Conservation (phyloP, 2,329 filamentous ascomycete genomes). For the Aspergillus ustus region DNA sequence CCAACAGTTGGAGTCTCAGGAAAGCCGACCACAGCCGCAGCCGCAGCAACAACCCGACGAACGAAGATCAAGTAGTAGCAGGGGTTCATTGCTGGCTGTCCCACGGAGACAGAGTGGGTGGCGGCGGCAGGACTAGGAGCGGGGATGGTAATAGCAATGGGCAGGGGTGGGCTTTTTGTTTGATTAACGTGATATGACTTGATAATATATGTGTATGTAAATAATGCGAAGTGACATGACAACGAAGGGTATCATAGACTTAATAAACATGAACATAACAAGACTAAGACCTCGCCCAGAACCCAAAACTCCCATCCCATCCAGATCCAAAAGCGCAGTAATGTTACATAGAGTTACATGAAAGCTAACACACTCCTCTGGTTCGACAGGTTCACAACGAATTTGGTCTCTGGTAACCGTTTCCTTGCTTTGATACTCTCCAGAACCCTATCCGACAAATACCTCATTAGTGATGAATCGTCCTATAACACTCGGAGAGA, state of each 20-base stretch:
- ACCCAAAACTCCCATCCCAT: slow-evolving; percentile 6
- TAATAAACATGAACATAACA: slow-evolving; percentile 1
- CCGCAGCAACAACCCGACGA: neutral
- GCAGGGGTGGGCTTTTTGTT: slow-evolving; percentile 8
- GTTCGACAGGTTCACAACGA: slow-evolving; percentile 65
- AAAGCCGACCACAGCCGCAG: neutral
- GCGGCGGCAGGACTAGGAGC: slow-evolving; percentile 28
- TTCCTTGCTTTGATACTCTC: slow-evolving; percentile 79
- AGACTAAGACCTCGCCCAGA: neutral
- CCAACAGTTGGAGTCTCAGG: neutral
- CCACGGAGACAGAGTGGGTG: slow-evolving; percentile 32
- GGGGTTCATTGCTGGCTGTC: slow-evolving; percentile 28
- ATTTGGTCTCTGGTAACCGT: slow-evolving; percentile 74
- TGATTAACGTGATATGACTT: slow-evolving; percentile 19
- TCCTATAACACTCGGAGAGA: slow-evolving; percentile 9
- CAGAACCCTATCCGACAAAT: slow-evolving; percentile 63
- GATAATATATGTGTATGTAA: slow-evolving; percentile 10
- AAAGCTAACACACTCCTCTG: slow-evolving; percentile 69
- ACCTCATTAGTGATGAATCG: neutral
- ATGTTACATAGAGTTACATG: slow-evolving; percentile 14
- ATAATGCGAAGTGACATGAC: slow-evolving; percentile 16
- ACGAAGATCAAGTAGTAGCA: slow-evolving; percentile 27
- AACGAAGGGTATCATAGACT: slow-evolving; percentile 20
- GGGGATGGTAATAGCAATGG: slow-evolving; percentile 1
- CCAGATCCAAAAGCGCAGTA: slow-evolving; percentile 3